phyloP scores from a whole-genome alignment of 2,329 filamentous ascomycete species.

The Fusarium odoratissimum region DNA sequence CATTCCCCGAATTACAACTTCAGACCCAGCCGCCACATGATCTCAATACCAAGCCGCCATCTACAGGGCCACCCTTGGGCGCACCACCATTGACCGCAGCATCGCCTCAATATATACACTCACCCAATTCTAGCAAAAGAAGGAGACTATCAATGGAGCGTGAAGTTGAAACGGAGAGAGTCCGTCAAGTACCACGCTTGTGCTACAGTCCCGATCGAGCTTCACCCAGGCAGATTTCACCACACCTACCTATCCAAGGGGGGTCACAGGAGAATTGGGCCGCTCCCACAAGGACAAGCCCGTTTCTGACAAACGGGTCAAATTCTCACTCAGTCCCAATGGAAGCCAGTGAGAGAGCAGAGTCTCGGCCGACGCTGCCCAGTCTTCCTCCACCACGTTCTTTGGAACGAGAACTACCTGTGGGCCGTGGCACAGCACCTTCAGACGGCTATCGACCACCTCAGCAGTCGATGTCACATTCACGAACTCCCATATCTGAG shows the following conservation, averaged over 20 bases:
- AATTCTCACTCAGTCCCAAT: constrained; percentile 46
- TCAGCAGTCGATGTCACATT: constrained; percentile 40
- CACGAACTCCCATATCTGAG: constrained; percentile 48
- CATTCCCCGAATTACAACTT: constrained; percentile 59
- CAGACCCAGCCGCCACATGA: constrained; percentile 51
- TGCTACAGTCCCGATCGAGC: constrained; percentile 54
- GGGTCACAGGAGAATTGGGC: constrained; percentile 52
- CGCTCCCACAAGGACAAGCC: constrained; percentile 48
- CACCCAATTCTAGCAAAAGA: constrained; percentile 61
- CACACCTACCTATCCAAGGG: constrained; percentile 42
- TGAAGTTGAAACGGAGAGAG: constrained; percentile 53
- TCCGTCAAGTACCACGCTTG: constrained; percentile 60
- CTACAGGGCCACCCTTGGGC: constrained; percentile 51
- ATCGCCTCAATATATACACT: constrained; percentile 62
- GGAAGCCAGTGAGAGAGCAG: constrained; percentile 51
- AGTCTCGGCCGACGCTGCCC: constrained; percentile 54
- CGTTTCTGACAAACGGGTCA: constrained; percentile 48
- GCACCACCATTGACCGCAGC: constrained; percentile 47
- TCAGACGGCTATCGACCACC: constrained; percentile 53
- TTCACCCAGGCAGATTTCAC: constrained; percentile 52
- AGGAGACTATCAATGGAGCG: constrained; percentile 58
- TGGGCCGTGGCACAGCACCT: constrained; percentile 49
- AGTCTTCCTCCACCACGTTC: constrained; percentile 54
- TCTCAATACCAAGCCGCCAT: constrained; percentile 45
- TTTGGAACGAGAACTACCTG: constrained; percentile 52